Percentiles rank a stretch among this genome's conserved stretches.
Evolutionary conservation across 805 yeast genomes (phyloP).

Genomic region (Yarrowia sp.): DNA sequence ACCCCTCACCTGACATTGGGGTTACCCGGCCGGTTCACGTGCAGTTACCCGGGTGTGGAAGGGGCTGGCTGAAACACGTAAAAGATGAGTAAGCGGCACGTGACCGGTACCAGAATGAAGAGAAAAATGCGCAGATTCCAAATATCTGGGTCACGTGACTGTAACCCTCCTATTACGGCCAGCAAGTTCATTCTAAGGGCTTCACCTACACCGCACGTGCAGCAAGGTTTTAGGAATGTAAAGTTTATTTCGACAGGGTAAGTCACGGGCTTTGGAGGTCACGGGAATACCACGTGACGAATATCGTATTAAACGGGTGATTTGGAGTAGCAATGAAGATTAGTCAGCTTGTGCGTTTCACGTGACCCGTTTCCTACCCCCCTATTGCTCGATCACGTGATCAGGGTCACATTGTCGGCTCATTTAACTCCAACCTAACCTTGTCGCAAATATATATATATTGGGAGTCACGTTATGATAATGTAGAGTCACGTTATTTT

Average conservation of each 20-base stretch:
- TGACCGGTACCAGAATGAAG: neutral
- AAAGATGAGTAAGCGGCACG: neutral
- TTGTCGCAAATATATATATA: slow-evolving; percentile 11
- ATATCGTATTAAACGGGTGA: too few relatives aligned
- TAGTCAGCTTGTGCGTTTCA: neutral
- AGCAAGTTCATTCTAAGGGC: too few relatives aligned
- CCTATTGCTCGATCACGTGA: neutral
- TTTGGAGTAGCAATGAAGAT: neutral
- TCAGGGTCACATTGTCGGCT: slow-evolving; percentile 11
- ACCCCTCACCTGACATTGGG: slow-evolving; percentile 15
- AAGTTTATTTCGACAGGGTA: neutral
- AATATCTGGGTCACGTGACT: neutral
- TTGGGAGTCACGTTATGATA: slow-evolving; percentile 26
- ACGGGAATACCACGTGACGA: slow-evolving; percentile 3
- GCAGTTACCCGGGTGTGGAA: neutral
- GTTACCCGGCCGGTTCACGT: neutral
- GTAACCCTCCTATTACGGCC: neutral
- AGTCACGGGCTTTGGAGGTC: neutral
- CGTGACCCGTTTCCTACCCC: neutral
- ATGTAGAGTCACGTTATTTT: slow-evolving; percentile 24
- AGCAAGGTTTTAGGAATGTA: neutral
- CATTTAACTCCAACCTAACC: slow-evolving; percentile 22
- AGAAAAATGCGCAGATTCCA: neutral
- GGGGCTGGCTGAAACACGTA: too few relatives aligned
- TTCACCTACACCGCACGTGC: slow-evolving; percentile 4